Evolutionary conservation across 2,329 filamentous ascomycete species (phyloP).

Genomic region (Hypocreales sp.): DNA sequence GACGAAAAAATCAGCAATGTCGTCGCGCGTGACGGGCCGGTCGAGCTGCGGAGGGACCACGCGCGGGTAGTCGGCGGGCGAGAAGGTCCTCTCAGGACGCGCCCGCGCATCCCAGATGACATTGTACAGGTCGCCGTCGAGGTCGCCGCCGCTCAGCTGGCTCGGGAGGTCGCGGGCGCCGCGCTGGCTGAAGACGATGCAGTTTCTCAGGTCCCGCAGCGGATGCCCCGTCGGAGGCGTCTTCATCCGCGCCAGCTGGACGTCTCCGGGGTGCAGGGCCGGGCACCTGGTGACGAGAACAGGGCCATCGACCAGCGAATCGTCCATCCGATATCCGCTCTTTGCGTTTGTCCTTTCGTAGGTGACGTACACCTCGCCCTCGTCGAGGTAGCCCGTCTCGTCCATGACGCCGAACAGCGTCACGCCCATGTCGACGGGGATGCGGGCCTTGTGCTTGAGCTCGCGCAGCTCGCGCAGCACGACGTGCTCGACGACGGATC

Average conservation of each 20-base stretch:
- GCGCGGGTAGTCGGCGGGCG: constrained; percentile 55
- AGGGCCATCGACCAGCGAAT: constrained; percentile 16
- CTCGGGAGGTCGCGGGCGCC: constrained; percentile 64
- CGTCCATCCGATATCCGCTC: constrained; percentile 10
- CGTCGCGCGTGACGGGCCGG: constrained; percentile 38
- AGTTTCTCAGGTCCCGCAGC: constrained; percentile 49
- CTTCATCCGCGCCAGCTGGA: constrained; percentile 49
- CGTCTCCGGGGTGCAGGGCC: constrained; percentile 67
- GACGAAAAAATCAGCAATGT: constrained; percentile 74
- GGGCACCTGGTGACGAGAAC: constrained; percentile 65
- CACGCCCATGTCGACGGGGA: constrained; percentile 53
- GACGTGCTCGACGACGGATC: constrained; percentile 52
- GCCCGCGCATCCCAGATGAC: constrained; percentile 54
- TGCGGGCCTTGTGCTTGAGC: constrained; percentile 65
- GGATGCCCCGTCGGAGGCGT: constrained; percentile 45
- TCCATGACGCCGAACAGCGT: constrained; percentile 77
- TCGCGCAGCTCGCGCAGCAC: constrained; percentile 56
- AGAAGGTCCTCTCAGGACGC: constrained; percentile 23
- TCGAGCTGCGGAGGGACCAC: constrained; percentile 41
- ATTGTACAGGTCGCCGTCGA: constrained; percentile 73
- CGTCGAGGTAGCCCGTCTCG: constrained; percentile 52
- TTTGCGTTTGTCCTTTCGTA: constrained; percentile 24
- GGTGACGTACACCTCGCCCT: constrained; percentile 53
- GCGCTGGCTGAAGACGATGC: constrained; percentile 60
- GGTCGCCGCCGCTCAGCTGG: constrained; percentile 63